These are phyloP conservation scores for Volvox reticuliferus DNA, from an alignment of 139 green algal genomes.

Conservation along the genomic window DNA sequence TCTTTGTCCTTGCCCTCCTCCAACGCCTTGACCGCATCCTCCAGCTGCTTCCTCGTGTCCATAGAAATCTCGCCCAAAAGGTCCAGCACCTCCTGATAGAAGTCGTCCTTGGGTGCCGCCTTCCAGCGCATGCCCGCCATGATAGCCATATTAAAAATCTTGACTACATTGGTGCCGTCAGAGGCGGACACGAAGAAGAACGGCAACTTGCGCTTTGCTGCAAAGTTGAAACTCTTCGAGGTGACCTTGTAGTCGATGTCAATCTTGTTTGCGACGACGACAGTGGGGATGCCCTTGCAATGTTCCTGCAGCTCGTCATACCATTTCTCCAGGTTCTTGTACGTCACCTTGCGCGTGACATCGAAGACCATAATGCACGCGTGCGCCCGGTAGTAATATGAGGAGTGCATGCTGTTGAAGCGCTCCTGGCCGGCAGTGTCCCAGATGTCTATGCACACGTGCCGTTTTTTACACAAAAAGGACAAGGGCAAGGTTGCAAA, in stretches of 20 bases:
- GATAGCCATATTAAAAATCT: constrained; percentile 74
- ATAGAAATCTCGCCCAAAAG: constrained; percentile 69
- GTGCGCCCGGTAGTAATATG: constrained; percentile 79
- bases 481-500: too few relatives aligned
- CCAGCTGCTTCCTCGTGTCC: constrained; percentile 56
- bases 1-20: constrained; percentile 56
- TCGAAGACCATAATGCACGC: constrained; percentile 85
- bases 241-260: constrained; percentile 78
- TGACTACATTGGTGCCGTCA: constrained; percentile 82
- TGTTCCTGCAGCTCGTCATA: constrained; percentile 68
- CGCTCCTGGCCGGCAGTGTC: constrained; percentile 79
- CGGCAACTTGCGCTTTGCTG: constrained; percentile 71
- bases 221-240: constrained; percentile 73
- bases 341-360: constrained; percentile 78
- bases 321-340: constrained; percentile 76
- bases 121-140: constrained; percentile 68
- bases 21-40: constrained; percentile 57
- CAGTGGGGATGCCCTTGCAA: constrained; percentile 73
- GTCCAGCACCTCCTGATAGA: constrained; percentile 73
- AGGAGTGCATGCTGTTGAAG: constrained; percentile 80
- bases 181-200: constrained; percentile 80
- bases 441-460: constrained; percentile 68
- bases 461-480: too few relatives aligned
- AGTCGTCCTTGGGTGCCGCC: constrained; percentile 71
- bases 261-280: constrained; percentile 83